Conservation (phyloP, 768 basidiomycete genomes). For the Podaxis sp. region DNA sequence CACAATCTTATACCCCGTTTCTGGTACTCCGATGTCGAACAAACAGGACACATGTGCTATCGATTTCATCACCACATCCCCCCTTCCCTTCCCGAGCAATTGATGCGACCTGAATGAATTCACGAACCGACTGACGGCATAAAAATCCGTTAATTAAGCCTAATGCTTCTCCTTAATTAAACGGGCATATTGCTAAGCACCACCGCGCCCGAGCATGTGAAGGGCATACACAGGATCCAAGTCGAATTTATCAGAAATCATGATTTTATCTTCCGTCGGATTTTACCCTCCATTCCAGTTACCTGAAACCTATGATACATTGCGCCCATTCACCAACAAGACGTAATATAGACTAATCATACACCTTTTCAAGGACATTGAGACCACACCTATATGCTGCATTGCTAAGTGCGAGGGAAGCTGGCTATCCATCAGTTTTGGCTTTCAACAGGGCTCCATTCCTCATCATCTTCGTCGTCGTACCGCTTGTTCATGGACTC, state of each 20-base stretch:
- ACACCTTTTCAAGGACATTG: background rate
- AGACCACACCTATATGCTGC: background rate
- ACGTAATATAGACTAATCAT: background rate
- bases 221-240: background rate
- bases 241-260: background rate
- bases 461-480: slow-evolving; percentile 15
- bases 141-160: slow-evolving; percentile 9
- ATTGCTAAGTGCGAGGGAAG: background rate
- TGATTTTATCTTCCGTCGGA: background rate
- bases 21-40: background rate
- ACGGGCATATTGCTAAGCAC: background rate
- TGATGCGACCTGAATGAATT: background rate
- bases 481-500: slow-evolving; percentile 54
- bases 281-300: background rate
- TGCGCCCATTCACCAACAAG: background rate
- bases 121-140: slow-evolving; percentile 1
- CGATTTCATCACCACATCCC: background rate
- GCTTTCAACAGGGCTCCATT: slow-evolving; percentile 5
- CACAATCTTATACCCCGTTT: background rate
- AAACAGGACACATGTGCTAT: background rate
- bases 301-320: background rate
- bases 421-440: background rate
- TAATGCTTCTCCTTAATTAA: slow-evolving; percentile 7
- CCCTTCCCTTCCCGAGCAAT: background rate
- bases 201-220: background rate